These are phyloP conservation scores for Chalciporus pseudorubinellus DNA, from an alignment of 768 basidiomycete genomes.

Conservation along the genomic window DNA sequence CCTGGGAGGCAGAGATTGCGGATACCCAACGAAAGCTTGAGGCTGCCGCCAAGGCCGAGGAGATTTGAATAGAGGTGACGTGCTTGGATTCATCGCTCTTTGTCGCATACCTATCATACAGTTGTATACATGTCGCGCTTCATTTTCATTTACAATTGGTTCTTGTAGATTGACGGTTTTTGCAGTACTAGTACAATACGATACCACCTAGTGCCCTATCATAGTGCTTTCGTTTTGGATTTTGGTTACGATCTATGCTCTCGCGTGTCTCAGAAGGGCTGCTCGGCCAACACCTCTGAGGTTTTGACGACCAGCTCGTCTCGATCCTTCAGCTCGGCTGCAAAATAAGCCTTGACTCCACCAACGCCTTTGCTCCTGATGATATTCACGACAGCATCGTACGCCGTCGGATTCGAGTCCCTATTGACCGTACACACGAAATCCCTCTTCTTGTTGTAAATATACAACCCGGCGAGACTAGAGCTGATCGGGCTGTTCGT, in stretches of 20 bases:
- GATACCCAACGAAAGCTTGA: slow-evolving; percentile 37
- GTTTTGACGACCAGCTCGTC: slow-evolving; percentile 51
- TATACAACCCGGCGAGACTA: slow-evolving; percentile 31
- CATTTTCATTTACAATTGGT: background rate
- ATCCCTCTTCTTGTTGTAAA: slow-evolving; percentile 55
- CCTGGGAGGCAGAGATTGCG: slow-evolving; percentile 44
- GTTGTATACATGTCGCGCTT: background rate
- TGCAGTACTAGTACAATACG: background rate
- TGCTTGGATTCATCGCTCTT: background rate
- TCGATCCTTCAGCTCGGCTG: slow-evolving; percentile 46
- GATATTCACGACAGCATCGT: slow-evolving; percentile 39
- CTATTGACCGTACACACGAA: slow-evolving; percentile 45
- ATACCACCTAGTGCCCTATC: background rate
- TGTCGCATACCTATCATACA: no score
- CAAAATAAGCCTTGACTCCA: slow-evolving; percentile 52
- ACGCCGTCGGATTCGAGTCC: slow-evolving; percentile 34
- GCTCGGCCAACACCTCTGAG: slow-evolving; percentile 52
- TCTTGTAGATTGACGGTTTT: background rate
- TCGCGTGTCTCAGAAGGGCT: slow-evolving; percentile 42
- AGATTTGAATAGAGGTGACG: background rate
- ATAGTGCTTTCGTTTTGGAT: background rate
- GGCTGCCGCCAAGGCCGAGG: background rate
- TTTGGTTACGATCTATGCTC: background rate
- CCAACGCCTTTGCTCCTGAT: slow-evolving; percentile 42
- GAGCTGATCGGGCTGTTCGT: slow-evolving; percentile 1